phyloP scores from a whole-genome alignment of 2,329 filamentous ascomycete genomes.

The Exophiala calicioides region DNA sequence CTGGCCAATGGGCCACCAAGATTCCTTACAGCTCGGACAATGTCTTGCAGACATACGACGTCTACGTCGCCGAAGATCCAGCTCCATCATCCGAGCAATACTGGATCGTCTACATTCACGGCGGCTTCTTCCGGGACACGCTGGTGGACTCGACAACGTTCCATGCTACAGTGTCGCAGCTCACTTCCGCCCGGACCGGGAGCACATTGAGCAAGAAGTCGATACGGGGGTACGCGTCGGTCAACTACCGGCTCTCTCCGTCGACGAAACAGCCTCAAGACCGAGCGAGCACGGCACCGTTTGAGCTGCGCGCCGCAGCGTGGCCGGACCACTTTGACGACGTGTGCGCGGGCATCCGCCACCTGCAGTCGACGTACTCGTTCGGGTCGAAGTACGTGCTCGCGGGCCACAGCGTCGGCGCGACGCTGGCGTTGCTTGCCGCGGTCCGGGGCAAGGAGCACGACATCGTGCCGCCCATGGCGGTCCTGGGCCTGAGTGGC shows the following conservation, averaged over 20 bases:
- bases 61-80: conserved; percentile 1
- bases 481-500: conserved; percentile 44
- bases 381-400: conserved; percentile 46
- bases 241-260: conserved; percentile 47
- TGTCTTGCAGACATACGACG: conserved; percentile 23
- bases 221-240: conserved; percentile 41
- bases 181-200: conserved; percentile 11
- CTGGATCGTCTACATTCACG: conserved; percentile 44
- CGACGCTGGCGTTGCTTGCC: conserved; percentile 46
- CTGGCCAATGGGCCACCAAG: neutral
- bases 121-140: conserved; percentile 52
- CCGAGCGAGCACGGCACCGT: conserved; percentile 27
- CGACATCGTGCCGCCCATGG: conserved; percentile 34
- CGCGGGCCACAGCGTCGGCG: conserved; percentile 49
- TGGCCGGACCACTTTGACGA: conserved; percentile 49
- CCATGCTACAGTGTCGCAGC: conserved; percentile 37
- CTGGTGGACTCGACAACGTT: conserved; percentile 39
- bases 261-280: conserved; percentile 42
- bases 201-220: neutral
- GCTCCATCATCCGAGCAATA: neutral
- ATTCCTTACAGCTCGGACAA: conserved; percentile 14
- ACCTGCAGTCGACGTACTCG: conserved; percentile 42
- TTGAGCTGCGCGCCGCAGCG: conserved; percentile 37
- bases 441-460: conserved; percentile 38
- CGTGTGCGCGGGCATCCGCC: conserved; percentile 40